phyloP scores from a whole-genome alignment of 768 basidiomycete genomes.

The Galerina sulciceps region DNA sequence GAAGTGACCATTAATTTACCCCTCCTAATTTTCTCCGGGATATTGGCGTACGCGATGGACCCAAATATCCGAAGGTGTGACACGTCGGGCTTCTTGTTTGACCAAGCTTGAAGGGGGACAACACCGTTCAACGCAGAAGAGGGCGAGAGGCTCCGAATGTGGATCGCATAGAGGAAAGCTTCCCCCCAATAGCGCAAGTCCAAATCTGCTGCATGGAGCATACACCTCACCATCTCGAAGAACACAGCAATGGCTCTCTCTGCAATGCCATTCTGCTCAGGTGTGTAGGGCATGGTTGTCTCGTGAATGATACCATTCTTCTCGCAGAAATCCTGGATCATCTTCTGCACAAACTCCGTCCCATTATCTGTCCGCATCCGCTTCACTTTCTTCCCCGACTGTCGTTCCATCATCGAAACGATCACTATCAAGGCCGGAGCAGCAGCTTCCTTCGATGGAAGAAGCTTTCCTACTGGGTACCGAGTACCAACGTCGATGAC shows the following conservation, averaged over 20 bases:
- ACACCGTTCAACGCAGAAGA: slow-evolving; percentile 3
- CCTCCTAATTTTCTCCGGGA: slow-evolving; percentile 7
- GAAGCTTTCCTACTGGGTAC: background rate
- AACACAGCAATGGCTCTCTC: slow-evolving; percentile 9
- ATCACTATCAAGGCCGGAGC: too few relatives aligned
- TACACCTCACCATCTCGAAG: slow-evolving; percentile 19
- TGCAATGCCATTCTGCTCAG: background rate
- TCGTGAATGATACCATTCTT: background rate
- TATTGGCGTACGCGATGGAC: slow-evolving; percentile 13
- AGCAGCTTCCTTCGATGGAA: background rate
- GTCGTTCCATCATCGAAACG: background rate
- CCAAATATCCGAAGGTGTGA: slow-evolving; percentile 30
- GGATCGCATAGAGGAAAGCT: slow-evolving; percentile 18
- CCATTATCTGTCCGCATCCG: slow-evolving; percentile 2
- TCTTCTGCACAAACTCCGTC: background rate
- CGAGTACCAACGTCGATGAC: too few relatives aligned
- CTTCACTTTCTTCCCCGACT: background rate
- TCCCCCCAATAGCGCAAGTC: slow-evolving; percentile 25
- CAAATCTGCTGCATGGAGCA: slow-evolving; percentile 25
- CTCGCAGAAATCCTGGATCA: background rate
- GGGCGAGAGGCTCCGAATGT: slow-evolving; percentile 22
- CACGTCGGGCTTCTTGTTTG: slow-evolving; percentile 23
- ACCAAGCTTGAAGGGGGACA: slow-evolving; percentile 22
- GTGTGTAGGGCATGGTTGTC: background rate
- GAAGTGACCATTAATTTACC: slow-evolving; percentile 14